Conservation (phyloP, 192 early-diverging fungal species). For the Thamnidium elegans region DNA sequence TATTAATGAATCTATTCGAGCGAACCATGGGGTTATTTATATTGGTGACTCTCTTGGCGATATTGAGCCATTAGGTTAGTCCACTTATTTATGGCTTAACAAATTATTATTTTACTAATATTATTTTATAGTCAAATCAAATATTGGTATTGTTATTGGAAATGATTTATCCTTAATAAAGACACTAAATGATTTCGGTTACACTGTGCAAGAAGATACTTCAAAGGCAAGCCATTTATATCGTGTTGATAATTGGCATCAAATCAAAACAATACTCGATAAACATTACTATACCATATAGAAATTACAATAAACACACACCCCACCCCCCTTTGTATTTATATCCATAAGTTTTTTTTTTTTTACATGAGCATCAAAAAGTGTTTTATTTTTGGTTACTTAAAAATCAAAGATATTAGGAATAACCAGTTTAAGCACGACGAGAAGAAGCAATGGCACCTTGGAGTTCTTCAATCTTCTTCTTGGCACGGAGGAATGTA, state of each 20-base stretch:
- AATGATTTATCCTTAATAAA: slow-evolving; percentile 9
- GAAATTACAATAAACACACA: neutral
- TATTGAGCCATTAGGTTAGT: slow-evolving; percentile 16
- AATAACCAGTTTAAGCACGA: slow-evolving; percentile 49
- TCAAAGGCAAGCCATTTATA: neutral
- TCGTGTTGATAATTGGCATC: slow-evolving; percentile 6
- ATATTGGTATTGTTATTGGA: slow-evolving; percentile 24
- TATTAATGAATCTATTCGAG: neutral
- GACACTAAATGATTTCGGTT: slow-evolving; percentile 1
- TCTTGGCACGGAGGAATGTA: slow-evolving; percentile 95
- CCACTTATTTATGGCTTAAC: neutral
- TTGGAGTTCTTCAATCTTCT: slow-evolving; percentile 97
- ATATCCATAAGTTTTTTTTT: neutral
- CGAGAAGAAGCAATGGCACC: slow-evolving; percentile 92
- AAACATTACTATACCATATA: neutral
- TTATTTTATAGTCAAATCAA: slow-evolving; percentile 8
- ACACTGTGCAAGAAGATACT: neutral
- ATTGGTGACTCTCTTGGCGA: slow-evolving; percentile 28
- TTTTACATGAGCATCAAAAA: neutral
- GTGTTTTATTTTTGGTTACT: slow-evolving; percentile 3
- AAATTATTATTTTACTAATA: neutral
- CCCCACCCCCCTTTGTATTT: neutral
- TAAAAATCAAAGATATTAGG: neutral
- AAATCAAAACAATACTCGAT: slow-evolving; percentile 13
- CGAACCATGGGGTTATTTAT: slow-evolving; percentile 1